These are phyloP conservation scores for Candida coleopterorum DNA, from an alignment of 805 yeast species.

Conservation along the genomic window DNA sequence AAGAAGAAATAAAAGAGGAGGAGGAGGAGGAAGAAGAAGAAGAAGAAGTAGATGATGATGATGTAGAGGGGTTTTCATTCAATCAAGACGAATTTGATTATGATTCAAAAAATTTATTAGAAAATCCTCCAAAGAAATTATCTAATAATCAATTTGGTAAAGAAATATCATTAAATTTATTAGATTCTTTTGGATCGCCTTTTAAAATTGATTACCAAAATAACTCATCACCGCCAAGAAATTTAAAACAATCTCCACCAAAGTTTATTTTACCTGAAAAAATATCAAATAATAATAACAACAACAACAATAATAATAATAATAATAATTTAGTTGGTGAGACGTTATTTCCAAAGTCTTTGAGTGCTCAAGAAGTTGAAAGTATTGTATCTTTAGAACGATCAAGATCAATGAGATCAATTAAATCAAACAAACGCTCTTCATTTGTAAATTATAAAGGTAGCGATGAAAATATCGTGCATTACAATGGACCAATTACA, in stretches of 20 bases:
- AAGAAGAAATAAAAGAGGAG: slow-evolving; percentile 5
- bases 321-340: slow-evolving; percentile 33
- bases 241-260: not conserved
- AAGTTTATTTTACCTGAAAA: slow-evolving; percentile 2
- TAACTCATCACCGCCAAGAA: not conserved
- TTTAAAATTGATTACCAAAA: slow-evolving; percentile 17
- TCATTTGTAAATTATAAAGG: slow-evolving; percentile 38
- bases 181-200: slow-evolving; percentile 28
- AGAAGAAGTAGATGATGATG: slow-evolving; percentile 10
- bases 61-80: too few species aligned
- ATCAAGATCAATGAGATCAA: slow-evolving; percentile 53
- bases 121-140: slow-evolving; percentile 22
- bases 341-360: slow-evolving; percentile 65
- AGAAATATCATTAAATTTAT: slow-evolving; percentile 19
- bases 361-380: slow-evolving; percentile 65
- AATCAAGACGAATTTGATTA: slow-evolving; percentile 7
- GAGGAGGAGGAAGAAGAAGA: slow-evolving; percentile 7
- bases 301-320: not conserved
- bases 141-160: slow-evolving; percentile 17
- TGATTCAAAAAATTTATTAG: slow-evolving; percentile 18
- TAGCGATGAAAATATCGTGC: slow-evolving; percentile 36
- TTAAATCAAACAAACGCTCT: slow-evolving; percentile 33
- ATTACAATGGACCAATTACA: slow-evolving; percentile 16
- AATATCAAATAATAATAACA: slow-evolving; percentile 3
- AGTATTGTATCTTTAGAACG: slow-evolving; percentile 71